A percentile compares a stretch with the other conserved stretches of the same genome.
These are phyloP conservation scores for Tuctoria greenei DNA, from an alignment of 176 grass and related monocot species.

Conservation along the genomic window DNA sequence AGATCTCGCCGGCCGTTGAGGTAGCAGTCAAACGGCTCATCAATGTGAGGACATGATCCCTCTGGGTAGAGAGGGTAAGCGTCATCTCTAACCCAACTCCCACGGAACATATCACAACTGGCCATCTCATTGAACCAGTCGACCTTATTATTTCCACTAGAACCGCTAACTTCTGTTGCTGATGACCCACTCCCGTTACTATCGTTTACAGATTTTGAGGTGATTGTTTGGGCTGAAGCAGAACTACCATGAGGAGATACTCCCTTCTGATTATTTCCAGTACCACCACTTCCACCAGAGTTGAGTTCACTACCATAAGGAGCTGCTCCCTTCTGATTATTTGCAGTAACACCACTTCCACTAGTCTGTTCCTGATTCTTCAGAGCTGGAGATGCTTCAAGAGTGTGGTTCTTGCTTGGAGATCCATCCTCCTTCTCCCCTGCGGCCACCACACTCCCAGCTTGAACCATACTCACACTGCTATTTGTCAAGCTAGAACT, in stretches of 20 bases:
- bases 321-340: constrained; percentile 32
- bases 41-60: constrained; percentile 83
- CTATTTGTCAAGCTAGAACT: not conserved
- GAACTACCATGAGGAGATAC: constrained; percentile 8
- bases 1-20: constrained; percentile 68
- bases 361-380: constrained; percentile 43
- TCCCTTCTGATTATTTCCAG: constrained; percentile 25
- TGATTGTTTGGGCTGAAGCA: constrained; percentile 13
- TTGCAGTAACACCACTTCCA: constrained; percentile 8
- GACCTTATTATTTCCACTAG: constrained; percentile 33
- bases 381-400: constrained; percentile 16
- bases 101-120: constrained; percentile 74
- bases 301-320: constrained; percentile 9
- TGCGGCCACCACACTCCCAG: not conserved
- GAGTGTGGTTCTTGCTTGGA: constrained; percentile 42
- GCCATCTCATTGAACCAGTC: constrained; percentile 78
- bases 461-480: constrained; percentile 10
- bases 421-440: constrained; percentile 26
- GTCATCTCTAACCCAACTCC: constrained; percentile 73
- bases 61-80: constrained; percentile 67
- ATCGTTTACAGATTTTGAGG: constrained; percentile 17
- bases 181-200: constrained; percentile 25
- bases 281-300: constrained; percentile 25
- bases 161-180: not conserved
- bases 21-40: constrained; percentile 88